Evolutionary conservation across 306 rosid genomes (phyloP).

Genomic region (Hippophae tibetana): DNA sequence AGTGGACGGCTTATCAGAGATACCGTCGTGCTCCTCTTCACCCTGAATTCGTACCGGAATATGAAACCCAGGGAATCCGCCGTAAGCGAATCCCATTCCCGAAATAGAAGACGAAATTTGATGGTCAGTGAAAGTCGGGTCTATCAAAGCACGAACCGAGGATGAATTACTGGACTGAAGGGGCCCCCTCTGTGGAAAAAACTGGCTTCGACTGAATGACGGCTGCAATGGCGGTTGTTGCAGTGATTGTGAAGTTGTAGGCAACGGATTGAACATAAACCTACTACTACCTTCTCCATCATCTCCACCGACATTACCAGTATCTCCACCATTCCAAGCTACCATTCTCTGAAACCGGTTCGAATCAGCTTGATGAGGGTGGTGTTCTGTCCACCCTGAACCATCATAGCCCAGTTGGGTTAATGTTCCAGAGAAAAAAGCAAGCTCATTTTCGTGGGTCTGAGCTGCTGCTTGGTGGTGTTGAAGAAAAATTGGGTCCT

Average conservation of each 20-base stretch:
- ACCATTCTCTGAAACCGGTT: conserved; percentile 44
- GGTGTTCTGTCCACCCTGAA: conserved; percentile 64
- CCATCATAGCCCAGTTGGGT: conserved; percentile 40
- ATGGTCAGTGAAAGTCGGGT: conserved; percentile 39
- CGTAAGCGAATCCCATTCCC: conserved; percentile 48
- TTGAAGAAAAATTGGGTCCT: conserved; percentile 44
- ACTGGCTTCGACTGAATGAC: conserved; percentile 38
- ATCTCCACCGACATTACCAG: conserved; percentile 11
- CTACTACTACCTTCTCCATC: conserved; percentile 29
- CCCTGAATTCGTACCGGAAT: conserved; percentile 82
- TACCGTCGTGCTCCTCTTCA: conserved; percentile 76
- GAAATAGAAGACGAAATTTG: conserved; percentile 34
- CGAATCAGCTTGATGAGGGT: conserved; percentile 28
- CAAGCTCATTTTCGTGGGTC: conserved; percentile 32
- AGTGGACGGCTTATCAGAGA: conserved; percentile 75
- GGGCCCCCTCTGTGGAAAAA: conserved; percentile 94
- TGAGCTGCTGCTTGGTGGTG: conserved; percentile 28
- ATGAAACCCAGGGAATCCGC: conserved; percentile 59
- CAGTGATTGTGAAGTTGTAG: conserved; percentile 8
- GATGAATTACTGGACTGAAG: conserved; percentile 98
- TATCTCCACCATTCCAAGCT: conserved; percentile 37
- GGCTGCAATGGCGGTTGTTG: conserved; percentile 24
- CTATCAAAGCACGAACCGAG: conserved; percentile 74
- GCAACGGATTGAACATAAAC: conserved; percentile 41
- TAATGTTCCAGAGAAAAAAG: conserved; percentile 37